Conservation (phyloP, 306 rosid species). For the Citrullus amarus region DNA sequence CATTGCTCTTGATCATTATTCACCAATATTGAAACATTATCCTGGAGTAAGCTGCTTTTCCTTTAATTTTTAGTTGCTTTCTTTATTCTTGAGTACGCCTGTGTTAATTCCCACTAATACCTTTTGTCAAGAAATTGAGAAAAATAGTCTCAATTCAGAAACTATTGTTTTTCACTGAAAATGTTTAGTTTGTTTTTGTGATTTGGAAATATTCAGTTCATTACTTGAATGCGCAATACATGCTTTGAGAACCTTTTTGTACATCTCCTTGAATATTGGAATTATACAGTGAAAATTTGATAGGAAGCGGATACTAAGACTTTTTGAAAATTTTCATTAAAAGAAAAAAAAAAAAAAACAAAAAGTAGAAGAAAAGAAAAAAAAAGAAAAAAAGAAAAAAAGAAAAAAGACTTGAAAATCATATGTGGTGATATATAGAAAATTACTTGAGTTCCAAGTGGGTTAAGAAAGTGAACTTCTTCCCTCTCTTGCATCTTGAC, state of each 20-base stretch:
- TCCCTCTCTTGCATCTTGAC: background rate
- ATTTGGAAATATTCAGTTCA: background rate
- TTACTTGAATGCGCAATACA: background rate
- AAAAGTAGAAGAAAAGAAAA: no score
- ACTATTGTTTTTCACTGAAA: background rate
- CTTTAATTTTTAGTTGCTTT: constrained; percentile 5
- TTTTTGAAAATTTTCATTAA: background rate
- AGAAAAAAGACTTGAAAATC: background rate
- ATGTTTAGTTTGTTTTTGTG: background rate
- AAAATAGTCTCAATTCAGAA: background rate
- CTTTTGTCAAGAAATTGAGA: background rate
- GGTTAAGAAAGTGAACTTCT: background rate
- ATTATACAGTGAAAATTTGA: background rate
- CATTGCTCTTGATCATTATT: constrained; percentile 83
- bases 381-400: no score
- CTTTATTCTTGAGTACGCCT: background rate
- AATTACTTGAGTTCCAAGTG: background rate
- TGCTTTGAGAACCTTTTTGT: background rate
- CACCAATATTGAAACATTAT: constrained; percentile 85
- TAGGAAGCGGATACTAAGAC: background rate
- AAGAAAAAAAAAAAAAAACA: no score
- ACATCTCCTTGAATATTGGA: background rate
- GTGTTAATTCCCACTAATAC: background rate
- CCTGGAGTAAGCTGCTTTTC: constrained; percentile 62
- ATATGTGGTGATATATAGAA: background rate